Base-by-base conservation (phyloP, 305 asterid genomes). In the Fraxinus paxiana region DNA sequence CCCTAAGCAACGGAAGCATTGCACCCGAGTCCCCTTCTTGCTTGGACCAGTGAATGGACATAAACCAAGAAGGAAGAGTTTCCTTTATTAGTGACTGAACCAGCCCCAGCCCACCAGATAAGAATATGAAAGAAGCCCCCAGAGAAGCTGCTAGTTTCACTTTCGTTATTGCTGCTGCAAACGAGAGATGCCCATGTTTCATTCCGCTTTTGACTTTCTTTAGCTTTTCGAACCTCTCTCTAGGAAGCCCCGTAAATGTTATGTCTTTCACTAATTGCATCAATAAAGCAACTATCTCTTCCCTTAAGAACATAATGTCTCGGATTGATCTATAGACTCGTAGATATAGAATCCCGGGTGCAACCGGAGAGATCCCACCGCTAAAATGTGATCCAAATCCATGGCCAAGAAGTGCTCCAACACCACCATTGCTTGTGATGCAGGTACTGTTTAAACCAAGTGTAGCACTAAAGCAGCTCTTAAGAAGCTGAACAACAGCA, bases 361-460 rank as follows among this genome's bases (percentile, higher is more conserved):
- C 99, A 41, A 92, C 98, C 0, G 99, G 96, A 24, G 99, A 89
- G 84, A 94, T 92, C 79, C 97, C 98, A 6, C 98, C 97, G 4
- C 84, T 84, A 86, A 92, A 92, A 84, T 94, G 98, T 1, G 98
- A 93, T 74, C 98, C 97, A 61, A 92, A 94, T 61, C 99, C 99
- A 20, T 94, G 99, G 30, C 99, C 99, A n/a, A 94, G 93, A 82
- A 93, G 98, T 15, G 98, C 87, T 43, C 98, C 98, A 4, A 93
- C 85, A 37, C 99, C 98, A 38, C 98, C 98, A 65, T 88, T 89
- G 91, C 87, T 91, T 22, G 97, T 87, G 84, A 90, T 83, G 85
- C 90, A 83, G 86, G 87, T 83, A 59, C 82, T 67, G 85, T 87
- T 92, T 77, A 91, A 84, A 70, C 98, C 97, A 41, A 95, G 92